Evolutionary conservation across 2,329 filamentous ascomycete genomes (phyloP), one percentile per base, ranked within the genome.

Genomic region (Furcasterigmium sp.): DNA sequence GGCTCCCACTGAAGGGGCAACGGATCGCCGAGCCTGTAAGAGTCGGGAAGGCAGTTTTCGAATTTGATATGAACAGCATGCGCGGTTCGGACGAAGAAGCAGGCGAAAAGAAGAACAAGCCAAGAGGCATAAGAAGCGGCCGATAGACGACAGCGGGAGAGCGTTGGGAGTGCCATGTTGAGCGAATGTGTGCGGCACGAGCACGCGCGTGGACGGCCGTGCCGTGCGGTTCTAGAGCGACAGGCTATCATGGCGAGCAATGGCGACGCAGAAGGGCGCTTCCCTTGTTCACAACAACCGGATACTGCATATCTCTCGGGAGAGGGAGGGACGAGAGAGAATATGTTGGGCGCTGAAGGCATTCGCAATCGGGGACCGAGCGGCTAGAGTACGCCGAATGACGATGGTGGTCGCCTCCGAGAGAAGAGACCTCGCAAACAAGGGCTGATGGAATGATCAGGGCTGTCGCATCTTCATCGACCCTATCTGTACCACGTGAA

Each of bases 1-100:
- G 93, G 91, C 11, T 81, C 72, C 69, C 91, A 95, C 68, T 96
- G 90, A 25, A 97, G 75, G 48, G 76, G 76, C 28, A 69, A 63
- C 13, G 84, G 78, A 8, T 72, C 56, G 44, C 59, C 65, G 37
- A 75, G 74, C 46, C 80, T 71, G 58, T 84, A 75, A 41, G 76
- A 74, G 46, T 75, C 70, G 38, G 72, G 63, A 23, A 96, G 73
- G 67, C 91, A 98, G 65, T 96, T 95, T n/a, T 85, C 74, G 64
- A 94, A 93, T 45, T 80, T 72, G 47, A 96, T 68, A 53, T 82
- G 78, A 36, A 82, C 88, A 39, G 85, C 87, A 32, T 68, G 61
- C 20, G 65, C 70, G 8, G 77, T 72, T 35, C 59, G 58, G 8
- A 67, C 44, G 46, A 67, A 56, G 20, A 68, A 53, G 44, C 62